Base-by-base conservation (phyloP, 495 filamentous ascomycete genomes). In the Hyaloscypha finlandica region DNA sequence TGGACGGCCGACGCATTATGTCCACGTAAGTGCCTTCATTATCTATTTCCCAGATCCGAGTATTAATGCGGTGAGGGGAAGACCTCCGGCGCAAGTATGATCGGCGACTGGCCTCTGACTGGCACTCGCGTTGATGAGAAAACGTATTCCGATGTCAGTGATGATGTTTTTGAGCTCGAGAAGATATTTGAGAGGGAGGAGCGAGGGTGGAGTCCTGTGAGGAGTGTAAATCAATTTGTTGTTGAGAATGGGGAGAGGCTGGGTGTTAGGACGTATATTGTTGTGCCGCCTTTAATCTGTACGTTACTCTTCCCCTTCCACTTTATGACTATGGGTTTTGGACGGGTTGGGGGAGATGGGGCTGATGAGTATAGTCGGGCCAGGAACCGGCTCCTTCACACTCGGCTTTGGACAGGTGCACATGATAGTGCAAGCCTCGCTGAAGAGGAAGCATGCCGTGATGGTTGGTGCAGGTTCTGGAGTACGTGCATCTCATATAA, bases 271-370 rank as follows among this genome's bases (percentile, higher is more conserved):
- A 82, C 83, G 0, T 69, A 78, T 61, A 77, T 84, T 33, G 76
- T 86, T 60, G 83, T 82, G 73, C 73, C 76, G 2, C 80, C 81
- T 14, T 78, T 78, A 9, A 83, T 85, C 37, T 86, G 78, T 68
- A 54, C n/a, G 53, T 59, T 30, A 25, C 19, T 33, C 33, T 63
- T 42, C 37, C 37, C 2, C 6, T 29, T 16, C 14, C 16, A 3
- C 1, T 48, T 61, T 14, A 29, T 16, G 20, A 20, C 20, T 25
- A 48, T n/a, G 37, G 32, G 2, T 56, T 56, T 9, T 30, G n/a
- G 37, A 8, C 37, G 2, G 20, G 20, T 6, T 11, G 42, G 4
- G 4, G 16, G 16, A 48, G 9, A 11, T 19, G 8, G 3, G 16
- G 4, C 11, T 48, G 42, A 16, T 48, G 42, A 37, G 29, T 22